Conservation (phyloP, 1,284 basidiomycete genomes). For the Puccinia horiana region DNA sequence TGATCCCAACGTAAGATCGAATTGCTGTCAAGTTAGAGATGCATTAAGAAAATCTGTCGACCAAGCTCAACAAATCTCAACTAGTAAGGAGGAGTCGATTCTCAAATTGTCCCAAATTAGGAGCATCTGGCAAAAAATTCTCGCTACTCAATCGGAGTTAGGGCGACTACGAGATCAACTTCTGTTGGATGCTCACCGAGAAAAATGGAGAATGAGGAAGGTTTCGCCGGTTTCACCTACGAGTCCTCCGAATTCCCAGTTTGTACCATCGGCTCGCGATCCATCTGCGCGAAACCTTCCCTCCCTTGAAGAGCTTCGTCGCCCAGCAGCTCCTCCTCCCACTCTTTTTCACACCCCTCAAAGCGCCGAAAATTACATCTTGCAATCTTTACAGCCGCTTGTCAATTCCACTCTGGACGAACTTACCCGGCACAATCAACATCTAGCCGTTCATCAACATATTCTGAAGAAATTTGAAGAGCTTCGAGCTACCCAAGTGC, state of each 20-base stretch:
- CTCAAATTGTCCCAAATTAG: slow-evolving; percentile 2
- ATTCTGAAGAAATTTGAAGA: neutral
- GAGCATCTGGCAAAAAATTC: slow-evolving; percentile 15
- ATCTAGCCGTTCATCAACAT: slow-evolving; percentile 21
- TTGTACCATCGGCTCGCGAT: neutral
- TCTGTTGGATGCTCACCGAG: slow-evolving; percentile 17
- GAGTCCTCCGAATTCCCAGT: neutral
- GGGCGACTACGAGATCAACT: slow-evolving; percentile 20
- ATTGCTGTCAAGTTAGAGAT: slow-evolving; percentile 6
- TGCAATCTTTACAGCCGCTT: slow-evolving; percentile 10
- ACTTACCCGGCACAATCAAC: neutral
- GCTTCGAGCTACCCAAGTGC: slow-evolving; percentile 3
- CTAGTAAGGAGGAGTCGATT: neutral
- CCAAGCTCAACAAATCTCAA: slow-evolving; percentile 27
- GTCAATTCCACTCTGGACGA: slow-evolving; percentile 11
- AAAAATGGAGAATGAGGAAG: slow-evolving; percentile 40
- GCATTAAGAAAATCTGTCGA: slow-evolving; percentile 7
- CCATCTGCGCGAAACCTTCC: neutral
- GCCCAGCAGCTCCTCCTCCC: neutral
- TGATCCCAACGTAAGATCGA: slow-evolving; percentile 27
- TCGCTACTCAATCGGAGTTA: neutral
- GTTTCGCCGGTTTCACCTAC: neutral
- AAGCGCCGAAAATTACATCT: slow-evolving; percentile 2
- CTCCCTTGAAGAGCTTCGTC: slow-evolving; percentile 17
- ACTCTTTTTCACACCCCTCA: slow-evolving; percentile 8